Base-by-base conservation (phyloP, 2,329 filamentous ascomycete genomes). In the Botrytis porri region DNA sequence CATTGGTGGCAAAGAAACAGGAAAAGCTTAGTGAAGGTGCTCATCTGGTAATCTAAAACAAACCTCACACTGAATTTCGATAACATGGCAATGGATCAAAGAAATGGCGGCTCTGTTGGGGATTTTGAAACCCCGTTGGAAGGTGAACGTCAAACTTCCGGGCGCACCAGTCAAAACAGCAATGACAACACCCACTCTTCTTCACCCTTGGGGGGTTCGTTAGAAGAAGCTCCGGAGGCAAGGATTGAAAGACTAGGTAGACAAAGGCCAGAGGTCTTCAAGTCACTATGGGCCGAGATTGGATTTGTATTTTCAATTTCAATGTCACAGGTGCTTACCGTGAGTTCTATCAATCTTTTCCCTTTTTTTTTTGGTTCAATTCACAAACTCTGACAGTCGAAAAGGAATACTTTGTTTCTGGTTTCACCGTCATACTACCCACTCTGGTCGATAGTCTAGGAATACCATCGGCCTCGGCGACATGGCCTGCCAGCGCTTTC, bases 381-480 rank as follows among this genome's bases (percentile, higher is more conserved):
- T 35, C 48, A 39, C 48, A 20, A 32, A 39, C 35, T 45, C 62
- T 72, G 29, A 72, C 48, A 48, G 22, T 43, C 14, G 41, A 74
- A 29, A 45, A 86, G 84, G 89, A 91, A 81, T 91, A 88, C 78
- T 89, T 88, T 75, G 86, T 95, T 69, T 92, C 90, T 64, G 93
- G 93, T 45, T 96, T 95, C 80, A 88, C 87, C 74, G 91, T 92
- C 76, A 87, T 95, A 39, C 82, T 95, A 0, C 93, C 93, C 0
- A 88, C 88, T 0, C 81, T 96, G 4, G 84, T 88, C 18, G 79
- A 81, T 18, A 85, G 88, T 1, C 85, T 96, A 6, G 72, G 88
- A 57, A 94, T 96, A 59, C 88, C 92, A 0, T 85, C 81, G 79
- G 85, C 79, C 60, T 89, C 79, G 77, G 87, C 79, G 81, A 93